Evolutionary conservation across 345 rosid species (phyloP).

Genomic region (Crucihimalaya himalaica): DNA sequence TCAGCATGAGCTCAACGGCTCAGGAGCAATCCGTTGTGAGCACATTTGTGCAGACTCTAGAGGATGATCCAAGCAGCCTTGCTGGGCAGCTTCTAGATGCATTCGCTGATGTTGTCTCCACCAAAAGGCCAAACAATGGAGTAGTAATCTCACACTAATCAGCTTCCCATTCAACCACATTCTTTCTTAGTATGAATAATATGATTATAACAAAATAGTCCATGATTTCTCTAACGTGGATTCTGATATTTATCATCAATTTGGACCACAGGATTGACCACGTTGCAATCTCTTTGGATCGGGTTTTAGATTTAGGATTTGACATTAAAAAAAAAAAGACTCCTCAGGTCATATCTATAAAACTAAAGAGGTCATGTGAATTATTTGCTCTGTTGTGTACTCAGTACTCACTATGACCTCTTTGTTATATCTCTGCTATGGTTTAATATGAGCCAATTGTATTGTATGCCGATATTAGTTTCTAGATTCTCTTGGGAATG

Average conservation of each 20-base stretch:
- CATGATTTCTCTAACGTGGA: constrained; percentile 36
- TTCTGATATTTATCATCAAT: constrained; percentile 25
- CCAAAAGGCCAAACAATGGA: constrained; percentile 68
- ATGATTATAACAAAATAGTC: constrained; percentile 22
- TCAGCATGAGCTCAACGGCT: constrained; percentile 76
- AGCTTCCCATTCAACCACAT: constrained; percentile 22
- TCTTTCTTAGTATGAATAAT: constrained; percentile 34
- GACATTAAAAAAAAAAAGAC: constrained; percentile 8
- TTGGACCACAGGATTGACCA: constrained; percentile 32
- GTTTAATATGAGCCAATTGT: too few species aligned
- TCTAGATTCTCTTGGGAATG: too few species aligned
- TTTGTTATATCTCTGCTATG: too few species aligned
- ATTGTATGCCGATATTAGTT: too few species aligned
- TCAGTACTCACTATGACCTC: background rate
- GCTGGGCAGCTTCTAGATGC: constrained; percentile 91
- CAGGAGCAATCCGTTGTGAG: constrained; percentile 90
- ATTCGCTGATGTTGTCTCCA: constrained; percentile 71
- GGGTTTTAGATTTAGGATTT: constrained; percentile 27
- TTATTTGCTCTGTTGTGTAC: constrained; percentile 1
- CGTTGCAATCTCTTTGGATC: constrained; percentile 15
- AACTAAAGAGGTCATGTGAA: background rate
- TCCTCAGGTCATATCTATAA: constrained; percentile 16
- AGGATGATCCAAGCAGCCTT: constrained; percentile 85
- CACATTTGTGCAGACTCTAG: constrained; percentile 79
- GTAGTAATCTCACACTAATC: constrained; percentile 33